Percentiles rank a stretch among this genome's conserved stretches.
Conservation (phyloP, 2,329 filamentous ascomycete species). For the Claviceps lovelessii region DNA sequence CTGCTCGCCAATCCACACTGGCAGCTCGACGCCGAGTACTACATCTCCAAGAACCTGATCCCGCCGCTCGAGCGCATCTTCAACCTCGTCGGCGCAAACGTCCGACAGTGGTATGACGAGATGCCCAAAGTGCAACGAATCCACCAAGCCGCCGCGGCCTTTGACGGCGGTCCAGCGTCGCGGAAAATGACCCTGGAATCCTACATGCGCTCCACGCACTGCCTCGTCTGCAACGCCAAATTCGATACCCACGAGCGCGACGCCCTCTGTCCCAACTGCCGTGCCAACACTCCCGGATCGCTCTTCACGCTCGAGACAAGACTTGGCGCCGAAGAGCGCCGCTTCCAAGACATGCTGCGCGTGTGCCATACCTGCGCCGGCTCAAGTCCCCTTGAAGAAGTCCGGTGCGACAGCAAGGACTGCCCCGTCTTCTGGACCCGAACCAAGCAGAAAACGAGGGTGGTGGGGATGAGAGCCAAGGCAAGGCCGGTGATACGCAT, state of each 20-base stretch:
- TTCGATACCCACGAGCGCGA: conserved; percentile 15
- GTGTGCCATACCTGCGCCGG: conserved; percentile 73
- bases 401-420: conserved; percentile 80
- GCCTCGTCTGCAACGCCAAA: conserved; percentile 50
- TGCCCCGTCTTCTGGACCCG: conserved; percentile 84
- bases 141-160: conserved; percentile 14
- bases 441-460: conserved; percentile 43
- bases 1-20: conserved; percentile 63
- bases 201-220: conserved; percentile 75
- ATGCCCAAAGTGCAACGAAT: conserved; percentile 84
- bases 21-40: conserved; percentile 86
- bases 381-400: conserved; percentile 56
- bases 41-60: conserved; percentile 90
- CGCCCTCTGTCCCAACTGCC: conserved; percentile 45
- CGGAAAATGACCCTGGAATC: conserved; percentile 69
- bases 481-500: conserved; percentile 19
- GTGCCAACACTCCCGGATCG: conserved; percentile 39
- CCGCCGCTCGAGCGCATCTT: conserved; percentile 93
- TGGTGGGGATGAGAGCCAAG: conserved; percentile 23
- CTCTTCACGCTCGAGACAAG: conserved; percentile 49
- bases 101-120: conserved; percentile 84
- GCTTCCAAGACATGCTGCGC: conserved; percentile 46
- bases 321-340: conserved; percentile 48
- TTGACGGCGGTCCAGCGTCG: conserved; percentile 12
- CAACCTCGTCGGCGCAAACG: conserved; percentile 85